These are phyloP conservation scores for Ophiocordyceps camponoti-saundersi DNA, from an alignment of 2,329 filamentous ascomycete species.

Conservation along the genomic window DNA sequence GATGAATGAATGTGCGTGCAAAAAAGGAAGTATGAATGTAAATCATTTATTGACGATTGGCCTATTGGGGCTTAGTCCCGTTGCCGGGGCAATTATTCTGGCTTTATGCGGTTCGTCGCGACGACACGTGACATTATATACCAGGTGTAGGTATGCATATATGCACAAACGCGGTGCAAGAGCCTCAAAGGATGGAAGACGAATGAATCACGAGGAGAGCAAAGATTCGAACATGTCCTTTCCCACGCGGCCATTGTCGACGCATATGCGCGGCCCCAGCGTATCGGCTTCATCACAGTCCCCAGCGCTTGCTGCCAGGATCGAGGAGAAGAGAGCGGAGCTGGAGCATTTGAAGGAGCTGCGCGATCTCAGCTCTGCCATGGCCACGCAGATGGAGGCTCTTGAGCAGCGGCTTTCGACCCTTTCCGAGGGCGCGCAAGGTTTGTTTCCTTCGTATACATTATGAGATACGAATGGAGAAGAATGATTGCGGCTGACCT, in stretches of 20 bases:
- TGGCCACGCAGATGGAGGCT: constrained; percentile 69
- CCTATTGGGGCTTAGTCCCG: constrained; percentile 12
- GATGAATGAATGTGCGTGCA: neutral
- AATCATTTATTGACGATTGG: constrained; percentile 15
- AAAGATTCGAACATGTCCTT: constrained; percentile 39
- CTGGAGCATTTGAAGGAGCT: constrained; percentile 64
- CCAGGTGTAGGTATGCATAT: too few relatives aligned
- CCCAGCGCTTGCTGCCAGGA: constrained; percentile 53
- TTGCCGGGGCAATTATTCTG: constrained; percentile 10
- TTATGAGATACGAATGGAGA: constrained; percentile 11
- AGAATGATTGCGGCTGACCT: neutral
- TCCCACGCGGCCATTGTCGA: constrained; percentile 39
- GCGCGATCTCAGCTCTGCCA: constrained; percentile 59
- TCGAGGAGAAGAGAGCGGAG: constrained; percentile 74
- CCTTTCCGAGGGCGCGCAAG: constrained; percentile 67
- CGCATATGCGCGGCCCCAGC: constrained; percentile 50
- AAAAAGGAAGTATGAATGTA: neutral
- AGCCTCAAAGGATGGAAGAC: neutral
- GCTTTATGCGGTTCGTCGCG: neutral
- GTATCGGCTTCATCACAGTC: constrained; percentile 42
- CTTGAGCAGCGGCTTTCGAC: constrained; percentile 64
- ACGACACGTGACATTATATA: constrained; percentile 7
- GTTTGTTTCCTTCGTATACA: constrained; percentile 20
- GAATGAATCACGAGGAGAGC: neutral
- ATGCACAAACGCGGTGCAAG: neutral